These are phyloP conservation scores for Fusarium torreyae DNA, from an alignment of 2,329 filamentous ascomycete species.

Conservation along the genomic window DNA sequence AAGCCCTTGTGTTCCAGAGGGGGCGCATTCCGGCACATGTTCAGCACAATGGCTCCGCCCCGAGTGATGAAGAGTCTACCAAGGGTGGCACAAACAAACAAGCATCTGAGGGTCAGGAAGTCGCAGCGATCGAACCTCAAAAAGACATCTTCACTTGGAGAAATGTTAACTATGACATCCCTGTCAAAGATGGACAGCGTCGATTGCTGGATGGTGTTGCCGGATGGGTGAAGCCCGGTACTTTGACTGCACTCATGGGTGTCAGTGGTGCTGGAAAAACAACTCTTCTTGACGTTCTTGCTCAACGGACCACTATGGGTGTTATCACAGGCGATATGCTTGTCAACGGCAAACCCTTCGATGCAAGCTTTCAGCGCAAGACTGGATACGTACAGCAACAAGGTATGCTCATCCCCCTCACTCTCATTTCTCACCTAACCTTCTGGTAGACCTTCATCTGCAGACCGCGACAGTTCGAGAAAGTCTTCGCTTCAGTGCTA, in stretches of 20 bases:
- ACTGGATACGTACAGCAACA: slow-evolving; percentile 79
- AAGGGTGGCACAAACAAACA: slow-evolving; percentile 45
- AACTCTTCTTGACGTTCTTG: slow-evolving; percentile 59
- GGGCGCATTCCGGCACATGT: slow-evolving; percentile 65
- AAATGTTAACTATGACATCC: slow-evolving; percentile 78
- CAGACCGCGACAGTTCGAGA: slow-evolving; percentile 69
- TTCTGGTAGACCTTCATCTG: slow-evolving; percentile 65
- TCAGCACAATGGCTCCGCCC: slow-evolving; percentile 48
- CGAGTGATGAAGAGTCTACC: slow-evolving; percentile 50
- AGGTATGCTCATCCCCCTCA: slow-evolving; percentile 53
- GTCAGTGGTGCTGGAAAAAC: slow-evolving; percentile 65
- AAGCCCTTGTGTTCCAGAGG: slow-evolving; percentile 77
- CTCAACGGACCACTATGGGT: slow-evolving; percentile 69
- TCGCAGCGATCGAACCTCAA: slow-evolving; percentile 57
- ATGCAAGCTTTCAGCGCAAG: slow-evolving; percentile 73
- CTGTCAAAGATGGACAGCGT: slow-evolving; percentile 81
- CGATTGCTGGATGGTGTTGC: slow-evolving; percentile 83
- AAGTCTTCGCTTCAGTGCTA: slow-evolving; percentile 67
- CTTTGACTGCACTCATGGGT: slow-evolving; percentile 83
- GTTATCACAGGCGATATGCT: slow-evolving; percentile 77
- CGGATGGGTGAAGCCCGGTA: slow-evolving; percentile 92
- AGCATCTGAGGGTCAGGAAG: slow-evolving; percentile 34
- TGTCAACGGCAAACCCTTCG: slow-evolving; percentile 71
- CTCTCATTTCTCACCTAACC: slow-evolving; percentile 9
- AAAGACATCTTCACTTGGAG: slow-evolving; percentile 83